phyloP scores from a whole-genome alignment of 768 basidiomycete species.

The Phylloporus sp. region DNA sequence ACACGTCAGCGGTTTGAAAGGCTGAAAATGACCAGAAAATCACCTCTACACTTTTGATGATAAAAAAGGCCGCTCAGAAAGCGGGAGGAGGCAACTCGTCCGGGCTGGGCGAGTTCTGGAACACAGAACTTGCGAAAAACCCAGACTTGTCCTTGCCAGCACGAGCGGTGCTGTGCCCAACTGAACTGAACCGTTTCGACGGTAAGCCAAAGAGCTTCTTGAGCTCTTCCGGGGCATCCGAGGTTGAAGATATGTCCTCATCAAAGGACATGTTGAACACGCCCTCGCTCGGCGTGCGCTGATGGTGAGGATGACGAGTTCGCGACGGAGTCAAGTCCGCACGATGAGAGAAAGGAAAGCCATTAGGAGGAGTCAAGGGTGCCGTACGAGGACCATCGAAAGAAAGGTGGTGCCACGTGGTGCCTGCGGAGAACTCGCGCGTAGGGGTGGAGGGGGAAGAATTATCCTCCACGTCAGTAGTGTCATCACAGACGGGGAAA shows the following conservation, averaged over 20 bases:
- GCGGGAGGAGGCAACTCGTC: conserved; percentile 73
- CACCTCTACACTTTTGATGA: conserved; percentile 40
- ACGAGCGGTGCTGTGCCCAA: conserved; percentile 25
- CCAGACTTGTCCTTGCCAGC: conserved; percentile 36
- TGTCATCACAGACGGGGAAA: conserved; percentile 75
- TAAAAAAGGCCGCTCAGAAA: conserved; percentile 41
- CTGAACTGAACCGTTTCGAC: conserved; percentile 27
- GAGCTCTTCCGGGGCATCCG: conserved; percentile 37
- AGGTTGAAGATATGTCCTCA: conserved; percentile 50
- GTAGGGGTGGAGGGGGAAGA: conserved; percentile 54
- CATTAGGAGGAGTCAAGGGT: conserved; percentile 37
- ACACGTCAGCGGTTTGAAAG: neutral
- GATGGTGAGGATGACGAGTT: conserved; percentile 40
- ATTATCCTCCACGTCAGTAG: conserved; percentile 45
- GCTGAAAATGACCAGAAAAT: neutral
- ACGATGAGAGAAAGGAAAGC: conserved; percentile 39
- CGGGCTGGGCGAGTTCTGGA: conserved; percentile 85
- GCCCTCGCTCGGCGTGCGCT: conserved; percentile 65
- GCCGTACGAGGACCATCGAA: conserved; percentile 49
- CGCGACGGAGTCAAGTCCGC: conserved; percentile 35
- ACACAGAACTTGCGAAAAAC: conserved; percentile 76
- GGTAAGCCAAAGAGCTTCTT: conserved; percentile 34
- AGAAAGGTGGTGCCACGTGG: conserved; percentile 32
- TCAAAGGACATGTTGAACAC: conserved; percentile 76
- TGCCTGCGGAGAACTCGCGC: conserved; percentile 34